Base-by-base conservation (phyloP, 352 stramenopile species). In the Phytophthora gonapodyides region DNA sequence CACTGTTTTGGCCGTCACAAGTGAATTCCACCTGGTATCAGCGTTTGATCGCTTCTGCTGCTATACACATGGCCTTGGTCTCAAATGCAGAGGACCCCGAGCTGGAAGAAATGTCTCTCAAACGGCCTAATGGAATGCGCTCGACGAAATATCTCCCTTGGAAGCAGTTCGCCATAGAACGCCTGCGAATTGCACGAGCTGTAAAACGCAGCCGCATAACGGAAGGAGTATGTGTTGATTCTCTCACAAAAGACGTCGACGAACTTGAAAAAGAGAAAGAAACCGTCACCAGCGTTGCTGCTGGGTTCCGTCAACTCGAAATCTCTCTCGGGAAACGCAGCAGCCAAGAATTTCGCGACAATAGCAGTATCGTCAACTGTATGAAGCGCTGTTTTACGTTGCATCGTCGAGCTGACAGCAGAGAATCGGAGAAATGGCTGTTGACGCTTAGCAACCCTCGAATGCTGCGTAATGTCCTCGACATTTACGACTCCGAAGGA, bases 101-200 rank as follows among this genome's bases (percentile, higher is more conserved):
- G 38, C 5, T 43, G 12, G 42, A 70, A 38, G 61, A 59, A 13
- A 19, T 40, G 7, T 38, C 33, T 38, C 13, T 51, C 3, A 62
- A 61, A 35, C 40, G 30, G 3, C 43, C 37, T 27, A 48, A 24
- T 7, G 51, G 31, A 15, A 60, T 76, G 1, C 72, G 73, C 37
- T 71, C 72, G 24, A 74, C 74, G 5, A 80, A 84, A 37, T 74
- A 80, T 27, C 54, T 91, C 1, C 61, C 72, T 4, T 91, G 82
- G 82, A 91, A 89, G 16, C 56, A 84, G 31, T 76, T 76, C 11
- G 80, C 82, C 0, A 73, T 75, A 4, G 68, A 88, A 33, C 61
- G 76, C 2, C 68, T 89, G 33, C 69, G 84, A 46, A 61, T 72
- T 3, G 66, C 78, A 3, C 69, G 69, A 46, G 38, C 19, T 27